Evolutionary conservation across 768 basidiomycete genomes (phyloP), one percentile per base, ranked within the genome.

Genomic region (Russula sp.): DNA sequence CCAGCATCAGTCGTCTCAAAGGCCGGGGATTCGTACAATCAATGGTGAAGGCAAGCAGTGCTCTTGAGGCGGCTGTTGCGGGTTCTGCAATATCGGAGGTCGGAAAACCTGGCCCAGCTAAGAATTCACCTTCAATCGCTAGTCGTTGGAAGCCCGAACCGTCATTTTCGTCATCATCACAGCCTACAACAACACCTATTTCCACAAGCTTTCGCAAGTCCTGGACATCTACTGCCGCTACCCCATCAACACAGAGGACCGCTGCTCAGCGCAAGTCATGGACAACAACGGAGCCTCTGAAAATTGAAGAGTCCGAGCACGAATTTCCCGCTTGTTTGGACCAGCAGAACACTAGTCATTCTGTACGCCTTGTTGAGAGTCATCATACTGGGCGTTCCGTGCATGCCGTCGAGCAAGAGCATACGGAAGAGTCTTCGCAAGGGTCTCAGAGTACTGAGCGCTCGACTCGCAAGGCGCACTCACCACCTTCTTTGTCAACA

Each of bases 11-110:
- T 63, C 77, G 90, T 62, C 73, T 93, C 18, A 85, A 92, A 68
- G 91, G 91, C 20, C 84, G 91, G 43, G 91, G 91, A 5, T 92
- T 93, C 69, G 91, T 93, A 2, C 86, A 89, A 72, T 89, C 80
- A 64, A 84, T 90, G 76, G 86, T 93, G 38, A 85, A 87, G 72
- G 85, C 79, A 50, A 89, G 83, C 67, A 75, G 80, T 18, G 76
- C 81, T 64, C 71, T 85, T 5, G 79, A 82, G 61, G 59, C 63
- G 10, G 67, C 68, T 1, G 35, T 72, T 10, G 69, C 70, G 2
- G 75, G 72, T 18, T 73, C 78, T 50, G 71, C 79, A 0, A 46
- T 48, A 3, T 20, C 73, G 14, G 36, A 66, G 43, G 39, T 51
- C 14, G 62, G 64, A 29, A 61, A 56, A 22, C 14, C 47, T 34